Evolutionary conservation across 805 yeast genomes (phyloP).

Genomic region (Metschnikowia vanudenii): DNA sequence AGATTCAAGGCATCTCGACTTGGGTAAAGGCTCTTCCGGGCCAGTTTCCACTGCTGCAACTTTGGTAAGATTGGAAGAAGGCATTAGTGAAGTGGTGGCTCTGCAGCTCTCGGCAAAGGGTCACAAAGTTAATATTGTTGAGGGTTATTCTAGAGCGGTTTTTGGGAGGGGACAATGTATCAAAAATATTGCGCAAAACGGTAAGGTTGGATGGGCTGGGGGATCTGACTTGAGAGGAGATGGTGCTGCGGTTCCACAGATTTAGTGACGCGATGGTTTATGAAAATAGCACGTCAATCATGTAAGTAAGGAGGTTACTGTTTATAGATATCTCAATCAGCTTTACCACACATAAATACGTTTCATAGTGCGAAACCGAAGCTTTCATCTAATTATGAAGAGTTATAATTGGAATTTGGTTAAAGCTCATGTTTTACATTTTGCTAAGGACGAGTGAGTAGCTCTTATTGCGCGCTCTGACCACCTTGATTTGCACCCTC

Average conservation of each 20-base stretch:
- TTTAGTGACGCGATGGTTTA: conserved; percentile 19
- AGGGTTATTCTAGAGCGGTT: conserved; percentile 41
- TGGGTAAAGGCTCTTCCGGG: conserved; percentile 61
- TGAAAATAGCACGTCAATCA: too few relatives aligned
- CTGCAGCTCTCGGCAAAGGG: conserved; percentile 51
- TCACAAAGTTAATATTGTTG: conserved; percentile 48
- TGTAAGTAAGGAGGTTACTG: too few relatives aligned
- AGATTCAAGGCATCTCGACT: conserved; percentile 37
- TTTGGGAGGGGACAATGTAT: conserved; percentile 79
- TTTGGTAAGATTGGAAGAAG: conserved; percentile 63
- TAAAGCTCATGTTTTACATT: too few relatives aligned
- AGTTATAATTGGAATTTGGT: too few relatives aligned
- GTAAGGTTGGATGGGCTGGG: conserved; percentile 53
- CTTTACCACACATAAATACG: too few relatives aligned
- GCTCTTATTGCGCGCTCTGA: too few relatives aligned
- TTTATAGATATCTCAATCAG: too few relatives aligned
- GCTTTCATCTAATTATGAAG: too few relatives aligned
- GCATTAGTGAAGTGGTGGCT: conserved; percentile 48
- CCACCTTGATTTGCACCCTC: too few relatives aligned
- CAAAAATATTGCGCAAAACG: conserved; percentile 42
- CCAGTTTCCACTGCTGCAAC: conserved; percentile 62
- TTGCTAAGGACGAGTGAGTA: too few relatives aligned
- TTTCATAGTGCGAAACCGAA: too few relatives aligned
- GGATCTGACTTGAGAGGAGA: conserved; percentile 87
- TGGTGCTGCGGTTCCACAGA: conserved; percentile 66